Percentiles rank a stretch among this genome's conserved stretches.
Evolutionary conservation across 805 yeast genomes (phyloP).

Genomic region (Hanseniaspora lachancei): DNA sequence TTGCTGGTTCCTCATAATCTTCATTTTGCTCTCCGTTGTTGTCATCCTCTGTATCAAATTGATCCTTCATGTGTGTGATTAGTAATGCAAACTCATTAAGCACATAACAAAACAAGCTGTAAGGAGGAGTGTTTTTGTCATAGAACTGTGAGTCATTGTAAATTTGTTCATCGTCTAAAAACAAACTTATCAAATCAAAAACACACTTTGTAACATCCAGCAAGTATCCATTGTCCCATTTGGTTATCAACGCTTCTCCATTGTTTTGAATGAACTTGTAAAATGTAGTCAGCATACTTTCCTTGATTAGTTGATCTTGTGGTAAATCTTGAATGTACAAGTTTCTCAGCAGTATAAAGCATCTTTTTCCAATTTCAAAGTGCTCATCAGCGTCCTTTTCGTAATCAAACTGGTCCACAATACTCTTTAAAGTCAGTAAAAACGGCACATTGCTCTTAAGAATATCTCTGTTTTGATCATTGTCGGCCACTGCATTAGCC

Average conservation of each 20-base stretch:
- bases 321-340: slow-evolving; percentile 19
- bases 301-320: not conserved
- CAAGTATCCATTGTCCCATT: not conserved
- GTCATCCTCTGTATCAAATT: slow-evolving; percentile 12
- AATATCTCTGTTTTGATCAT: slow-evolving; percentile 21
- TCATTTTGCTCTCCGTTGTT: slow-evolving; percentile 17
- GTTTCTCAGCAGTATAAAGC: slow-evolving; percentile 23
- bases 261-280: not conserved
- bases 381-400: slow-evolving; percentile 6
- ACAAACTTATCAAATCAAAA: slow-evolving; percentile 3
- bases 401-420: slow-evolving; percentile 15
- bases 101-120: not conserved
- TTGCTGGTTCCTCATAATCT: slow-evolving; percentile 18
- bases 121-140: not conserved
- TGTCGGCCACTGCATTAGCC: slow-evolving; percentile 25
- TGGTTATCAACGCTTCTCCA: not conserved
- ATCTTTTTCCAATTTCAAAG: slow-evolving; percentile 20
- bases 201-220: slow-evolving; percentile 2
- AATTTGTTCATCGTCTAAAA: slow-evolving; percentile 2
- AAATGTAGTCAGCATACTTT: not conserved
- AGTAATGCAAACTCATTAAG: not conserved
- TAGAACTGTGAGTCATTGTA: not conserved
- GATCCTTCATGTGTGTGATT: not conserved
- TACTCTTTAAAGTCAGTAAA: slow-evolving; percentile 17
- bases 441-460: slow-evolving; percentile 15